Base-by-base conservation (phyloP, 1,284 basidiomycete species). In the Irpex sp. region DNA sequence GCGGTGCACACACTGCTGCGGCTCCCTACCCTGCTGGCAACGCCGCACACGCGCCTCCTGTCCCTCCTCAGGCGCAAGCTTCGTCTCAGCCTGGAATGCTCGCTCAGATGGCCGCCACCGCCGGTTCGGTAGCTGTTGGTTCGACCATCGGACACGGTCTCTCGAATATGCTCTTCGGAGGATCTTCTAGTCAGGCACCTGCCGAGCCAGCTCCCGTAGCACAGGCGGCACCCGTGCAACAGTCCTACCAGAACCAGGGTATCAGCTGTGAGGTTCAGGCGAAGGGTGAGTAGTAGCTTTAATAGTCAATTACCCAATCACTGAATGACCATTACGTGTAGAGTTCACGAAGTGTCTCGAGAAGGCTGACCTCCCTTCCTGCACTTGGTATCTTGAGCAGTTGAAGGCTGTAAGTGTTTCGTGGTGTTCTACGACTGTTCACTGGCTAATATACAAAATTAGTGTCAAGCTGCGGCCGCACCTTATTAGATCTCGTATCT, bases 41-140 rank as follows among this genome's bases (percentile, higher is more conserved):
- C n/a, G 77, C 78, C 15, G 70, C 74, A 4, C 74, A 74, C 19
- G 71, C 74, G 1, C 72, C 72, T 6, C 69, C 74, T 1, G 72
- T 72, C 7, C 68, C 76, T 6, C 65, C 72, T 36, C 71, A 72
- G 40, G 67, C 74, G 1, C 69, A 72, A 59, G 58, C 62, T 26
- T 26, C 31, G n/a, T 68, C 59, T 70, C 72, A 76, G 59, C 90
- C 91, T 0, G 91, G 91, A 5, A 80, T 93, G 81, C 64, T 93
- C 15, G 80, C 84, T 0, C 88, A 91, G 74, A 95, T 95, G 92
- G 93, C 93, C 61, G 92, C 93, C 13, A 95, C 93, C 5, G 93
- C 92, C 34, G 93, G 92, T 62, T 92, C 90, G 66, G 93, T 95
- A 49, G 93, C 93, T 5, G 81, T 93, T 59, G 93, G 93, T 52